A percentile compares a stretch with the other conserved stretches of the same genome.
phyloP scores from a whole-genome alignment of 345 rosid species.

The Brassica incana region DNA sequence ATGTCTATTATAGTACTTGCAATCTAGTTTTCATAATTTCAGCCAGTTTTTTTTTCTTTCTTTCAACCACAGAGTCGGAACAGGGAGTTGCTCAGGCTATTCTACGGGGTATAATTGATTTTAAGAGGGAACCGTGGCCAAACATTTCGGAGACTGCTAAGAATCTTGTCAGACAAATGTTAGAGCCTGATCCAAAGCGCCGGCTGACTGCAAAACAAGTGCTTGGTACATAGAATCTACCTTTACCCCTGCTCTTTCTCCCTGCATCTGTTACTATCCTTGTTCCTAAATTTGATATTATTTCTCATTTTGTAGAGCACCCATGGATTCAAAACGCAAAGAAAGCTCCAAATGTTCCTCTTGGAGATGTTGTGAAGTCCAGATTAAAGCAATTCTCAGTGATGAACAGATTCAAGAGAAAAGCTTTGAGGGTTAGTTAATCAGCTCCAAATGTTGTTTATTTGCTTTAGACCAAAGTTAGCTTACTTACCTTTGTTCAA shows the following conservation, averaged over 20 bases:
- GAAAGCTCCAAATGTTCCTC: conserved; percentile 95
- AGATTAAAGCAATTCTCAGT: conserved; percentile 96
- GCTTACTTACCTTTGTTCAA: conserved; percentile 22
- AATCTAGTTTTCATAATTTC: neutral
- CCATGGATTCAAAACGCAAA: conserved; percentile 98
- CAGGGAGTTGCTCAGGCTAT: conserved; percentile 99
- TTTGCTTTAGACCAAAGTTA: conserved; percentile 4
- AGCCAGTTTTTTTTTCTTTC: neutral
- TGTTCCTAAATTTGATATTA: neutral
- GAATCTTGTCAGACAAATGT: conserved; percentile 85
- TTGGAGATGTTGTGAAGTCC: conserved; percentile 97
- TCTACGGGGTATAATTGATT: conserved; percentile 92
- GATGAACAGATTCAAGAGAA: conserved; percentile 99
- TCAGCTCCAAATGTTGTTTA: neutral
- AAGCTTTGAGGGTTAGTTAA: conserved; percentile 89
- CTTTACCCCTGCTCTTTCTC: conserved; percentile 9
- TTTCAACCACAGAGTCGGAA: conserved; percentile 74
- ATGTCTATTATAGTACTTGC: neutral
- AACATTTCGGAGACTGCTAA: conserved; percentile 90
- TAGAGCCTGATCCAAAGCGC: conserved; percentile 97
- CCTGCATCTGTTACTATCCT: neutral
- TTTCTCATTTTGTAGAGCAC: conserved; percentile 61
- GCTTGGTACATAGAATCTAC: conserved; percentile 55
- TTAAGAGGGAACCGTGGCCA: conserved; percentile 99
- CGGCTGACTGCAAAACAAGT: conserved; percentile 96